Base-by-base conservation (phyloP, 2,329 filamentous ascomycete species). In the Nothophoma quercina region DNA sequence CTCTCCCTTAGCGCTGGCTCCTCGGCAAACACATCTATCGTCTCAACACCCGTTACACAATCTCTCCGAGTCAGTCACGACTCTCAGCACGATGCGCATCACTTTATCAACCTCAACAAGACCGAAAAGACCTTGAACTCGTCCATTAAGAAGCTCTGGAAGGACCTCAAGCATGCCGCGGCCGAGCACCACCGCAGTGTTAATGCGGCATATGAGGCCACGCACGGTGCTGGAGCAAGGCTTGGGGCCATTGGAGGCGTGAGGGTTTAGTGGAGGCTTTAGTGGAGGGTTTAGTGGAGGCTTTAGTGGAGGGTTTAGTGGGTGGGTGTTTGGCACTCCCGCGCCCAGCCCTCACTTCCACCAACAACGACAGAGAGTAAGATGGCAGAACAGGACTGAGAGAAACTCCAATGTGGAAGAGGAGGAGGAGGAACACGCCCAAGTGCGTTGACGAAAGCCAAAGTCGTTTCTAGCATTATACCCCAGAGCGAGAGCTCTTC, bases 181-280 rank as follows among this genome's bases (percentile, higher is more conserved):
- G 52, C 33, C 12, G 68, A 70, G 61, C 68, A 70, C 38, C 68
- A 70, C 51, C 56, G 59, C 32, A 65, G 63, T 35, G 67, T 70
- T 1, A 70, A 70, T 26, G 62, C 64, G 0, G 68, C 68, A 1
- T 69, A 67, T 16, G 41, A 59, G 35, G 62, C 62, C 9, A 64
- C 60, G 39, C 68, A 69, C 22, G 68, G 65, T 13, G 46, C 30
- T 16, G 63, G 55, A 9, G 25, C 38, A 18, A 38, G 32, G 13
- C 4, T 25, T 10, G 41, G 46, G 15, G 19, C 25, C 7, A 19
- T 48, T 9, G 36, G 22, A 4, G 34, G 48, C 3, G 22, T 51
- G 21, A 16, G 40, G 13, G 47, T 34, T 26, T 15, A 39, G 28
- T 39, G 15, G 26, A 15, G n/a, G n/a, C n/a, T n/a, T n/a, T n/a